phyloP scores from a whole-genome alignment of 768 basidiomycete genomes.

The Tricholoma sp. region DNA sequence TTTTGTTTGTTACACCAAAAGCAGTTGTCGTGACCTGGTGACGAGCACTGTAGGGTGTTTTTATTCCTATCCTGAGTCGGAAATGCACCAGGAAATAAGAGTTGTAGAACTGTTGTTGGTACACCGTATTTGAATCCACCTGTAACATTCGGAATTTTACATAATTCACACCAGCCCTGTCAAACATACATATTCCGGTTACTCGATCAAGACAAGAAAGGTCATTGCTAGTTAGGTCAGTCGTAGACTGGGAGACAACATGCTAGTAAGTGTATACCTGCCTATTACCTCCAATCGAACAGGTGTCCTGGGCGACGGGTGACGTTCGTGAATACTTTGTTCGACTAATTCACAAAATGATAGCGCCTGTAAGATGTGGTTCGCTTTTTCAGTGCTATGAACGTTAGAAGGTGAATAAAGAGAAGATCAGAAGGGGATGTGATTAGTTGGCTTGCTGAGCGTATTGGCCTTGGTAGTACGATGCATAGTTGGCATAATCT shows the following conservation, averaged over 20 bases:
- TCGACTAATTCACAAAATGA: constrained; percentile 11
- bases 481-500: constrained; percentile 79
- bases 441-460: constrained; percentile 54
- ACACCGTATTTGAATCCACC: no score
- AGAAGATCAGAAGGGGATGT: constrained; percentile 21
- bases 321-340: background rate
- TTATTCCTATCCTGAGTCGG: no score
- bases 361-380: constrained; percentile 28
- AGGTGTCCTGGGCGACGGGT: background rate
- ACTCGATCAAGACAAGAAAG: background rate
- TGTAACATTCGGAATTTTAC: no score
- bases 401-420: constrained; percentile 35
- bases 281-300: background rate
- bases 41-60: no score
- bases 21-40: no score
- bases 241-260: constrained; percentile 1
- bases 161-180: background rate
- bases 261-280: constrained; percentile 4
- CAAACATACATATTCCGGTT: background rate
- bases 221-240: constrained; percentile 4
- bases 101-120: no score
- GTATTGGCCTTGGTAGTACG: constrained; percentile 88
- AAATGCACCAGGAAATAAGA: no score
- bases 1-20: no score
- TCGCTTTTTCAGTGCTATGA: constrained; percentile 34